Evolutionary conservation across 78 protist species (phyloP), one percentile per base, ranked within the genome.

Genomic region (Chrysochromulina parva): DNA sequence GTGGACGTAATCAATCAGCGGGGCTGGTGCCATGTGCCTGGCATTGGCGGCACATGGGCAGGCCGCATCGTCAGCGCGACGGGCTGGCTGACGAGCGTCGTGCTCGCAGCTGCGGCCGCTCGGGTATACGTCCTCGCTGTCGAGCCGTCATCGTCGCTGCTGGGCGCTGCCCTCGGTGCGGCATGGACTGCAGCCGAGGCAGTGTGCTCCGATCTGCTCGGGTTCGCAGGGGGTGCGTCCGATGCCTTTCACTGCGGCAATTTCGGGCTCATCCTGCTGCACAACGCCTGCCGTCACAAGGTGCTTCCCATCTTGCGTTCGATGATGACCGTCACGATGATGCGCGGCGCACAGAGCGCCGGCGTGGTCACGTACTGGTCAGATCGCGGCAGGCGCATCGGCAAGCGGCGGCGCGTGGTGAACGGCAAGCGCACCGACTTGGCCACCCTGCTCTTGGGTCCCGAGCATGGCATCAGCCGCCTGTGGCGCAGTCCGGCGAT

Each of bases 341-440:
- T 87, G 5, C 90, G 90, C 57, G 90, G 90, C 3, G 92, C 65
- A 38, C 92, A 89, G 87, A 10, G 88, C 20, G 92, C 86, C 24
- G 92, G 92, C 11, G 20, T 89, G 28, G 92, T 67, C 20, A 76
- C 92, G 58, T 50, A 54, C n/a, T 1, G 48, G 11, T 58, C 58
- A 62, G 4, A n/a, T 7, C 48, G 60, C 66, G 59, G 48, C 3
- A 1, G 38, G 62, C 3, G 6, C n/a, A 4, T 22, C n/a, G 90
- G 90, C 55, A 1, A 52, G 6, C 58, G 90, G 5, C 16, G 38
- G 20, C 54, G 90, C 2, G 90, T 87, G 17, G 90, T 87, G 14
- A 87, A 87, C 38, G 90, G 90, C 62, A 89, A 89, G 92, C 86
- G 92, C 24, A 55, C 90, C 48, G 90, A 85, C 59, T 54, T 85